Base-by-base conservation (phyloP, 495 filamentous ascomycete species). In the Lophiostoma macrostomum region DNA sequence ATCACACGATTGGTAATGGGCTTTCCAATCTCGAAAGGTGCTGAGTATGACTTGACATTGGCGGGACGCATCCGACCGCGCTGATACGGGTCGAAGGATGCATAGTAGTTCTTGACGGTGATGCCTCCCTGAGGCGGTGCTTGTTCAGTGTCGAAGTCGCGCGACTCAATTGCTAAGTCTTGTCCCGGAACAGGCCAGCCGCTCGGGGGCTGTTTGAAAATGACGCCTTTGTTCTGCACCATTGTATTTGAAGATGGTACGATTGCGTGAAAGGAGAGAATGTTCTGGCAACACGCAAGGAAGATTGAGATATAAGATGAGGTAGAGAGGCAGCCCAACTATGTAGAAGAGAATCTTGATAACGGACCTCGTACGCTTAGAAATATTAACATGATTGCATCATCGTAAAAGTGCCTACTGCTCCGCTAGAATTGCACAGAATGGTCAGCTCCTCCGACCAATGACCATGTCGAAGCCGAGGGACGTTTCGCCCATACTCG, bases 31-130 rank as follows among this genome's bases (percentile, higher is more conserved):
- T 60, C 48, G 58, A 69, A 72, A 29, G 69, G 63, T 12, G 69
- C 60, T 22, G 60, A 45, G 60, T 73, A 72, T 14, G 64, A 68
- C 46, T 72, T 69, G 40, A 67, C 58, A 1, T 60, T 40, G 7
- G 69, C 37, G n/a, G 45, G 22, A 1, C 71, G 66, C 69, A 73
- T 72, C 44, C 80, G 78, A 44, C 88, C 87, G 24, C 91, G 85
- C 71, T 86, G 82, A 75, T 95, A 95, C 6, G 91, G 91, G 72
- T 96, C 91, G 69, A 85, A 87, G 51, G 88, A 94, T 68, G 83
- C 76, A 66, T 85, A 89, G 65, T 86, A 78, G 53, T 85, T 85
- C 67, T 86, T 81, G 48, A 84, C 65, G 29, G 83, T 80, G 23
- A 95, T 64, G 27, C 91, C 89, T 55, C 86, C 83, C 28, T 75